A percentile compares a stretch with the other conserved stretches of the same genome.
Evolutionary conservation across 176 grass and related monocot genomes (phyloP).

Genomic region (Triticum timopheevii): DNA sequence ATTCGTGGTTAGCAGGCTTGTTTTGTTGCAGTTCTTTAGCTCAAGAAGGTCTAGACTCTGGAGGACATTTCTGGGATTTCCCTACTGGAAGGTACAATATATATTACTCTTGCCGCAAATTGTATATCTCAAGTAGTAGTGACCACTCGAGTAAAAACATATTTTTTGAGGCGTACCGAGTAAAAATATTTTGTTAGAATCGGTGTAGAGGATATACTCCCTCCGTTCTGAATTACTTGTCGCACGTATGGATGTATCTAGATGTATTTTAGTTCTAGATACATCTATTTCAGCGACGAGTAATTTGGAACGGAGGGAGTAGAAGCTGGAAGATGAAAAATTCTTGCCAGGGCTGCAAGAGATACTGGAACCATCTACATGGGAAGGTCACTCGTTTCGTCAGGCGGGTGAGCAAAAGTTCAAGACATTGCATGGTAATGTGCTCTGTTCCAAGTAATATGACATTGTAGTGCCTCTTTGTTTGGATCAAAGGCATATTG

Average conservation of each 20-base stretch:
- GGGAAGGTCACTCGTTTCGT: slow-evolving; percentile 20
- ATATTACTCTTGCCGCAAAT: no score
- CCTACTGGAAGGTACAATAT: no score
- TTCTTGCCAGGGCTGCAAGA: not conserved
- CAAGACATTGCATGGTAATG: slow-evolving; percentile 28
- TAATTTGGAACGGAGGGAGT: no score
- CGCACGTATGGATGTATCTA: no score
- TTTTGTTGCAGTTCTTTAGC: not conserved
- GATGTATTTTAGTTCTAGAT: no score
- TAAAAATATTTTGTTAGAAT: not conserved
- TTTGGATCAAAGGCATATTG: no score
- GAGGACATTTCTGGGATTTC: no score
- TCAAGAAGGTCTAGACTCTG: not conserved
- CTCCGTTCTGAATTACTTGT: no score
- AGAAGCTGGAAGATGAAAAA: not conserved
- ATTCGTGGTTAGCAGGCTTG: not conserved
- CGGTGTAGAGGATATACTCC: not conserved
- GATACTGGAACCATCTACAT: slow-evolving; percentile 2
- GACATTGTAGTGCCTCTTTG: no score
- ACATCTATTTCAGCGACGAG: no score
- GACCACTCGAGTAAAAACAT: no score
- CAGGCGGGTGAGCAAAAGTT: slow-evolving; percentile 22
- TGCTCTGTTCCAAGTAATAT: not conserved
- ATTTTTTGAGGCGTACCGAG: no score
- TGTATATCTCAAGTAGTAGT: not conserved